Base-by-base conservation (phyloP, 2,329 filamentous ascomycete genomes). In the Alternaria brassicae region DNA sequence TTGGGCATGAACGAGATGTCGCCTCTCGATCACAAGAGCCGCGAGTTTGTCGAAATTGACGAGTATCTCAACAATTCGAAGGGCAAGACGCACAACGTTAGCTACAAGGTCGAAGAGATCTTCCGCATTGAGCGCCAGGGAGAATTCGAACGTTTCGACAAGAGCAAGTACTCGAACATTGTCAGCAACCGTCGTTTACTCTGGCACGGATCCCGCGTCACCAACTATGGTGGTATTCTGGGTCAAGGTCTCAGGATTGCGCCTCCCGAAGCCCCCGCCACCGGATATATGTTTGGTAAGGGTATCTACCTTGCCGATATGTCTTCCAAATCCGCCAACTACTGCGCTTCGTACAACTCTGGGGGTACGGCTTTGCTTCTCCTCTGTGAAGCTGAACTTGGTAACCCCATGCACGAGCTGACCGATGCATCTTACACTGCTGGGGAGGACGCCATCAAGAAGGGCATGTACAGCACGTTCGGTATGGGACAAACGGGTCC, bases 221-320 rank as follows among this genome's bases (percentile, higher is more conserved):
- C 91, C 52, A 96, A 96, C 75, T 96, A 89, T 66, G 92, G 90
- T 71, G 93, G 92, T 72, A 97, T 97, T 59, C 85, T 96, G 40
- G 90, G 88, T 57, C 91, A 96, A 77, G 93, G 93, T 65, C 85
- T 97, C 6, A 90, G 92, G n/a, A 96, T 96, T 65, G 93, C 93
- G 6, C 93, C 93, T 0, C 89, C 90, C 0, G 89, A 96, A 76
- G 92, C 92, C 0, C 93, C 92, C 0, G 88, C 88, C 0, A 85
- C 83, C 4, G 91, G 91, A 1, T 93, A 94, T 80, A 94, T 94
- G 90, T 96, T 96, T 67, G 92, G 90, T 57, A 96, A 96, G 77
- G 92, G 92, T 42, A 90, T 96, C 45, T 96, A 96, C 73, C 85
- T 96, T 2, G 92, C 92, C 2, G 92, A 96, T 70, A 93, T 93